Evolutionary conservation across 2,329 filamentous ascomycete genomes (phyloP), one percentile per base, ranked within the genome.

Genomic region (Orbilia oligospora): DNA sequence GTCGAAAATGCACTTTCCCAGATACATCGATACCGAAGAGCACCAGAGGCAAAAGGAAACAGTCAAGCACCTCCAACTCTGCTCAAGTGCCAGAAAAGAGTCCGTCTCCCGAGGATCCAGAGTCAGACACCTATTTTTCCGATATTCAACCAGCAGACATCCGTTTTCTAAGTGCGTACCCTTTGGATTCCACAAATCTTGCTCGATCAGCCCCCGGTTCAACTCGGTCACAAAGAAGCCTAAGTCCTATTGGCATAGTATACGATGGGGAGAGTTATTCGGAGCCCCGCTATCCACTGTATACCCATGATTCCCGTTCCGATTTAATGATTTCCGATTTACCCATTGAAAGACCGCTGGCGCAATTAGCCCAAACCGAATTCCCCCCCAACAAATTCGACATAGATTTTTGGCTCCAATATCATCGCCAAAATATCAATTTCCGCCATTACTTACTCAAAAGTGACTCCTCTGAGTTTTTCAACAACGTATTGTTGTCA

Each of bases 1-100:
- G 91, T 81, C 89, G 96, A 85, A 93, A 97, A 80, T 99, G 96
- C 84, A 88, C 92, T 75, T 99, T 97, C 84, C 95, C 96, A 1
- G 93, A 95, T 58, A 86, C 89, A 56, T 83, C 85, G 9, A 82
- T 85, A 4, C 75, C 80, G 27, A 84, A 84, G 61, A 64, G 36
- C 70, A 81, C 49, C 63, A 69, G 53, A 68, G 66, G 55, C 38
- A 77, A 68, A 36, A 77, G 80, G 68, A 79, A 81, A 79, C 68
- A 76, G 76, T 55, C 79, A 71, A 76, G 68, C 65, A 24, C 67
- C 48, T 61, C 80, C 71, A 67, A 73, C 36, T 49, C 64, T 6
- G 16, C 46, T 20, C 69, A 56, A 6, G 18, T 53, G 10, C 53
- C 80, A 65, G 81, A 82, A 55, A 81, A 80, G 49, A 82, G 82